Evolutionary conservation across 805 yeast species (phyloP), one percentile per base, ranked within the genome.

Genomic region (Kuraishia capsulata): DNA sequence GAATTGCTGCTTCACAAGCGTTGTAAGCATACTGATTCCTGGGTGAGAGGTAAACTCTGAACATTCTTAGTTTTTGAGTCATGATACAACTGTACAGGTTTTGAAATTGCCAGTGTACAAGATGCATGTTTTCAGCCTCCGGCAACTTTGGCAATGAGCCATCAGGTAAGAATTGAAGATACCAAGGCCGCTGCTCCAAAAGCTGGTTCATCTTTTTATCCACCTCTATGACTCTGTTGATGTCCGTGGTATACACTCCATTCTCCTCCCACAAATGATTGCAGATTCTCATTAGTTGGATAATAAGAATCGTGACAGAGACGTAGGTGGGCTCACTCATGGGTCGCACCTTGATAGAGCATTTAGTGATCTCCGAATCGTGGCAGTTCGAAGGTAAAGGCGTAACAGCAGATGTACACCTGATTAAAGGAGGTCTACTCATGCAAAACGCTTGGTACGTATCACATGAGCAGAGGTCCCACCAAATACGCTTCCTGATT

Each of bases 301-400:
- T 44, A 20, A 47, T 38, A 34, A 35, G 37, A 18, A 48, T 44
- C 5, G 39, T 41, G 23, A 40, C 48, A 8, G 50, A 44, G 24
- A 42, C 34, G 28, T 46, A 42, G n/a, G 52, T 48, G n/a, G 52
- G 50, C 9, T 35, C 32, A 13, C 33, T 20, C 17, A 39, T 20
- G 5, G 48, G 42, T 4, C 30, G 33, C 8, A 26, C 43, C 17
- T 19, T 34, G 10, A 37, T 33, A 5, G 17, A n/a, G 16, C 24
- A 33, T 13, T 36, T 34, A 16, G 39, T 37, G 24, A 59, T 47
- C 32, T 56, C 59, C 3, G 33, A 40, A 42, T 59, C 64, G 33
- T 58, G 47, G 26, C 50, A 48, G 37, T 59, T 59, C 5, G 59
- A 47, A 3, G 61, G 62, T 37, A 52, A 50, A 13, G 64, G 62